Evolutionary conservation across 2,329 filamentous ascomycete genomes (phyloP), one percentile per base, ranked within the genome.

Genomic region (Cordyceps tenuipes): DNA sequence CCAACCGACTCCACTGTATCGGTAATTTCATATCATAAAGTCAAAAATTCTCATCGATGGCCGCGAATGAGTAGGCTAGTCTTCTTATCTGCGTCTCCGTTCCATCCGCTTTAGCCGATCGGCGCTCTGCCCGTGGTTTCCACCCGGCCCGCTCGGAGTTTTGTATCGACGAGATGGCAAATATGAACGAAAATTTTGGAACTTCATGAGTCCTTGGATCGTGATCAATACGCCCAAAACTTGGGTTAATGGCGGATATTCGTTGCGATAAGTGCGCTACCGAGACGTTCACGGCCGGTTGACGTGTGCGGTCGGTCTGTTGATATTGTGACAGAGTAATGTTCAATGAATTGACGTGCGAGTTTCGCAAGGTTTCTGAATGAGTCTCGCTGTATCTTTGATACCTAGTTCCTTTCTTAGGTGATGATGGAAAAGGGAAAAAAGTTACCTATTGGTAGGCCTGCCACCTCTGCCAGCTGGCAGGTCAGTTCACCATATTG

Each of bases 61-160:
- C 44, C 17, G 19, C 46, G 52, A 55, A 31, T 55, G 26, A 47
- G 47, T 21, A 29, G 23, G 21, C 15, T n/a, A 31, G 26, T 46
- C 43, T 46, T 68, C 47, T 68, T 70, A 64, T 26, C 47, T 46
- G 34, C 44, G 3, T 50, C 13, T 17, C 55, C 55, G 55, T 31
- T 31, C 47, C 39, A 50, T 50, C 55, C 55, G 55, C 23, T 50
- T 6, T 58, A 58, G 34, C 55, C 55, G 55, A 19, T 34, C 26
- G 43, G 29, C 44, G 51, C n/a, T 54, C 39, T 44, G 39, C 12
- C 39, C 44, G 31, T 15, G 43, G 54, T 41, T 39, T 44, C 54
- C 26, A 41, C 23, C 54, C 13, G n/a, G 36, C n/a, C 12, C n/a
- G 26, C 54, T 17, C 17, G 19, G 29, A 6, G 5, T 29, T 29